phyloP scores from a whole-genome alignment of 208 protist species.

The Acanthamoeba triangularis region DNA sequence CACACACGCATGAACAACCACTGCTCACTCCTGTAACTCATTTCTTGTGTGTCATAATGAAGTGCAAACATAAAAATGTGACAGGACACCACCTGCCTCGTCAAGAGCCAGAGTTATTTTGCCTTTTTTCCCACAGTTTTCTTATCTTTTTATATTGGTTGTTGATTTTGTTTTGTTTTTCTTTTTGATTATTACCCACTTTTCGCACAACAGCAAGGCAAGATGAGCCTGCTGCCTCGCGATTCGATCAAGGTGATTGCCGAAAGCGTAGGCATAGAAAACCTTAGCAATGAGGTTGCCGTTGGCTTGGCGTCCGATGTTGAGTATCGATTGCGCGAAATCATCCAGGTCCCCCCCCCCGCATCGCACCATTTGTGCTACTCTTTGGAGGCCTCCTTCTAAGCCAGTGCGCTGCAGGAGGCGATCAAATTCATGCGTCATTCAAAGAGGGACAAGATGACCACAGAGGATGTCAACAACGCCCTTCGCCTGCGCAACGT shows the following conservation, averaged over 20 bases:
- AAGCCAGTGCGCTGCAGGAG: constrained; percentile 86
- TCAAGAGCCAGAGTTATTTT: too few relatives aligned
- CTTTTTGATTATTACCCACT: too few relatives aligned
- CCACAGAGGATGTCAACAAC: constrained; percentile 91
- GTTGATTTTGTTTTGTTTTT: too few relatives aligned
- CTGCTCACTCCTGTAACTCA: too few relatives aligned
- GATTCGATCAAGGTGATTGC: constrained; percentile 86
- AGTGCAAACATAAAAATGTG: too few relatives aligned
- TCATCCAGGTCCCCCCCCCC: constrained; percentile 83
- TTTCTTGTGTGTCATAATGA: too few relatives aligned
- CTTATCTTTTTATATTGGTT: too few relatives aligned
- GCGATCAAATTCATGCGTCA: constrained; percentile 93
- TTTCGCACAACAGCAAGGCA: not conserved
- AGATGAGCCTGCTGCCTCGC: constrained; percentile 81
- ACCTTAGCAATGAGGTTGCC: constrained; percentile 87
- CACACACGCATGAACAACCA: too few relatives aligned
- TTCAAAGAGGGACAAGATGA: constrained; percentile 88
- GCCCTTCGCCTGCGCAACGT: constrained; percentile 89
- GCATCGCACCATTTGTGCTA: not conserved
- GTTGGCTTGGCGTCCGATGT: constrained; percentile 89
- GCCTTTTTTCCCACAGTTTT: too few relatives aligned
- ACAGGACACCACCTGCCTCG: too few relatives aligned
- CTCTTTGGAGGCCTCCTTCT: not conserved
- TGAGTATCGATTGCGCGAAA: constrained; percentile 91
- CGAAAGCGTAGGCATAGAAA: constrained; percentile 79